Base-by-base conservation (phyloP, 1,139 yeast species). In the Blastobotrys petasosporus region DNA sequence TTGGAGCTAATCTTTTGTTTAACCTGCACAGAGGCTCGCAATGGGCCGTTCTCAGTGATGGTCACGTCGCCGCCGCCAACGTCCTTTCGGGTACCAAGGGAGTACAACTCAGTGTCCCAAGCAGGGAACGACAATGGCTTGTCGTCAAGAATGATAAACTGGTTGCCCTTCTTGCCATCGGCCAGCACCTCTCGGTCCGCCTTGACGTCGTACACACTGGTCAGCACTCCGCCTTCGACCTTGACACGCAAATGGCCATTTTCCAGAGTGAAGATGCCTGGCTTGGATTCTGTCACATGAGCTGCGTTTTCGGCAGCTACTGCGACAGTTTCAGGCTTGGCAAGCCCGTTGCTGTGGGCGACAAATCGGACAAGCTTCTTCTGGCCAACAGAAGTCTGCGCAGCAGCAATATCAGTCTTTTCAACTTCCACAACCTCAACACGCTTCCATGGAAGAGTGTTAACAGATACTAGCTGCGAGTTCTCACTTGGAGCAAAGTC, bases 81-180 rank as follows among this genome's bases (percentile, higher is more conserved):
- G 53, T 81, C 79, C 47, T 71, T 70, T 60, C 76, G 79, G 54
- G 82, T 85, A 54, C 82, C 84, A 53, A 85, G 74, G 0, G 95
- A 83, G 62, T 78, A 92, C 50, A 88, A 73, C 62, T 92, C 98
- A 0, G 97, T 90, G 62, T 92, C 97, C 97, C 98, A 92, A 1
- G 97, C 97, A 42, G 90, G 96, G 79, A 82, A 90, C 49, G 76
- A 81, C 59, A 87, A 70, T 10, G 97, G 97, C 53, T 87, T 85
- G 63, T 92, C 97, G 54, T 88, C 92, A 59, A 85, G 85, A 47
- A 92, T 62, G 1, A 86, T 77, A 54, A 79, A 80, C 63, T 85
- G 94, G 59, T 86, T 85, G 32, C 88, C 95, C 23, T 66, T 65
- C 16, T 72, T 70, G 2, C 76, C 68, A 4, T 72, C 55, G 51